Evolutionary conservation across 1,139 yeast genomes (phyloP).

Genomic region (Insectozyma bohioensis): DNA sequence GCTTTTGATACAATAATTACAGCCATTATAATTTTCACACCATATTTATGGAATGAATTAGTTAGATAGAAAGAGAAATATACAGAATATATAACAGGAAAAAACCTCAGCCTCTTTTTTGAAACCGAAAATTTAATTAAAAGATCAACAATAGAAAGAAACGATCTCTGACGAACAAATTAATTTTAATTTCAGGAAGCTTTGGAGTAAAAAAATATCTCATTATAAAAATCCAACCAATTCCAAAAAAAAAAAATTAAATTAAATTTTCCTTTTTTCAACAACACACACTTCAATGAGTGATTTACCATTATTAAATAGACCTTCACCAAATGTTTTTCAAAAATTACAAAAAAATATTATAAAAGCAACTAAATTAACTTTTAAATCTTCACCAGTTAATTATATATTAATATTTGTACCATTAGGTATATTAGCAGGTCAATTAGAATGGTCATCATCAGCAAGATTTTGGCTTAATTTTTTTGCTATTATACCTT

Average conservation of each 20-base stretch:
- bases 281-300: constrained; percentile 14
- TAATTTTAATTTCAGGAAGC: too few species aligned
- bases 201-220: too few species aligned
- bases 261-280: too few species aligned
- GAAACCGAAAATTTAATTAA: too few species aligned
- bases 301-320: constrained; percentile 13
- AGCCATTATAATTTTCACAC: constrained; percentile 78
- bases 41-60: constrained; percentile 60
- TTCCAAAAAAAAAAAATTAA: too few species aligned
- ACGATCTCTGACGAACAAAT: too few species aligned
- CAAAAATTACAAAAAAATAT: constrained; percentile 3
- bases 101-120: too few species aligned
- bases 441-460: constrained; percentile 57
- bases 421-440: constrained; percentile 83
- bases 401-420: constrained; percentile 78
- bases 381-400: constrained; percentile 68
- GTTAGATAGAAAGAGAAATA: constrained; percentile 16
- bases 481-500: constrained; percentile 87
- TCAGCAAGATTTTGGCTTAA: constrained; percentile 67
- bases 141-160: too few species aligned
- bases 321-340: neutral
- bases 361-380: constrained; percentile 18
- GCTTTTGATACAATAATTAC: constrained; percentile 67
- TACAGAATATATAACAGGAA: too few species aligned
- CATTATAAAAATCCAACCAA: too few species aligned